A percentile compares a stretch with the other conserved stretches of the same genome.
phyloP scores from a whole-genome alignment of 208 protist species.

The Leptomonas seymouri region DNA sequence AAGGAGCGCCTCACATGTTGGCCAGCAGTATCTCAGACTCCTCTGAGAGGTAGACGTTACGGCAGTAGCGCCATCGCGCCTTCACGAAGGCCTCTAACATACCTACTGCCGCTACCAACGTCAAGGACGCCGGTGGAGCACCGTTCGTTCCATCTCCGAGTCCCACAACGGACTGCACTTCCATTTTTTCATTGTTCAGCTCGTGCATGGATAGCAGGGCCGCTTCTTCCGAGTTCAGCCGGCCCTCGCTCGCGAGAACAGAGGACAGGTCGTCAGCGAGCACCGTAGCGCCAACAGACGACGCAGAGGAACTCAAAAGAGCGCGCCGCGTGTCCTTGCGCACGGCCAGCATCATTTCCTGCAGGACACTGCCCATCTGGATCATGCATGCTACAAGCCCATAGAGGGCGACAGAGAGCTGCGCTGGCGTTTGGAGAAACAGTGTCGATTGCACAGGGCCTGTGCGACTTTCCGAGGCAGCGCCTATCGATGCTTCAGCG shows the following conservation, averaged over 20 bases:
- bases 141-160: not conserved
- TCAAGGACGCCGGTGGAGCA: constrained; percentile 8
- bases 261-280: constrained; percentile 5
- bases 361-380: constrained; percentile 61
- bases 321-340: constrained; percentile 21
- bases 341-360: constrained; percentile 60
- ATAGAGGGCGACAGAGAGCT: constrained; percentile 37
- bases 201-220: not conserved
- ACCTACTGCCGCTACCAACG: constrained; percentile 28
- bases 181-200: not conserved
- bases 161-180: not conserved
- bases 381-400: constrained; percentile 48
- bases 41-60: constrained; percentile 44
- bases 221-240: not conserved
- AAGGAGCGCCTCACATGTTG: constrained; percentile 3
- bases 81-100: constrained; percentile 28
- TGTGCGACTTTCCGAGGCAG: not conserved
- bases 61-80: constrained; percentile 30
- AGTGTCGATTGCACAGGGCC: not conserved
- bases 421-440: not conserved
- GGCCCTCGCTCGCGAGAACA: constrained; percentile 5
- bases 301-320: constrained; percentile 6
- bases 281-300: not conserved
- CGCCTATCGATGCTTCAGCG: constrained; percentile 10
- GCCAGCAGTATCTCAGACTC: constrained; percentile 49